Percentiles rank a stretch among this genome's conserved stretches.
These are phyloP conservation scores for Suillus decipiens DNA, from an alignment of 768 basidiomycete species.

Conservation along the genomic window DNA sequence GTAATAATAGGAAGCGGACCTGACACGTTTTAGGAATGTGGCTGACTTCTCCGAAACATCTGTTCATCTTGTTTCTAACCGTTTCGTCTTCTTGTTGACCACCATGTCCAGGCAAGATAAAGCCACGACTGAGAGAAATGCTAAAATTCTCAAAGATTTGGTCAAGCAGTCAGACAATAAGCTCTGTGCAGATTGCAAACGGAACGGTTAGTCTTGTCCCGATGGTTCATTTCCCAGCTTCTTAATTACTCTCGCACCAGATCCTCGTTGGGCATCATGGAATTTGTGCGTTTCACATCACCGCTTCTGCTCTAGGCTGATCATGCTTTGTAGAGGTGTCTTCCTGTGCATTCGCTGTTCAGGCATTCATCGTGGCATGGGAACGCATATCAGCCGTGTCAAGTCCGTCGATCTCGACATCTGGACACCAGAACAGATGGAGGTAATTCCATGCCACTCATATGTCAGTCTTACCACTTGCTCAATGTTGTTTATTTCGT, in stretches of 20 bases:
- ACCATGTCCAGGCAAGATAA: constrained; percentile 70
- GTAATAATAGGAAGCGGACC: constrained; percentile 6
- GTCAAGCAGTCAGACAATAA: constrained; percentile 92
- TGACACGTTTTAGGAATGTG: constrained; percentile 11
- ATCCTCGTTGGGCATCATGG: constrained; percentile 98
- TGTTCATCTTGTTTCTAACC: constrained; percentile 5
- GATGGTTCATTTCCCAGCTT: not conserved
- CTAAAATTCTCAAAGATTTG: constrained; percentile 79
- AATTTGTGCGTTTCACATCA: constrained; percentile 66
- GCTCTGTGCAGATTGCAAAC: constrained; percentile 94
- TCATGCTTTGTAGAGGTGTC: constrained; percentile 60
- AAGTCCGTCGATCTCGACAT: constrained; percentile 97
- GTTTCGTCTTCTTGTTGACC: constrained; percentile 13
- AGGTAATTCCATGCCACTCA: constrained; percentile 47
- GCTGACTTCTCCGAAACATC: constrained; percentile 12
- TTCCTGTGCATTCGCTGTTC: constrained; percentile 98
- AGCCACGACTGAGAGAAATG: constrained; percentile 77
- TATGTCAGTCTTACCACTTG: constrained; percentile 5
- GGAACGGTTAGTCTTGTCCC: constrained; percentile 67
- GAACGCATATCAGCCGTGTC: constrained; percentile 96
- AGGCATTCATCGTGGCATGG: constrained; percentile 96
- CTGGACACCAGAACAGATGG: constrained; percentile 98
- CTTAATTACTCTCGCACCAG: constrained; percentile 41
- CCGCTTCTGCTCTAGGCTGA: not conserved
- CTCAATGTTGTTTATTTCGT: constrained; percentile 5